Evolutionary conservation across 306 rosid genomes (phyloP), one percentile per base, ranked within the genome.

Genomic region (Casuarina equisetifolia): DNA sequence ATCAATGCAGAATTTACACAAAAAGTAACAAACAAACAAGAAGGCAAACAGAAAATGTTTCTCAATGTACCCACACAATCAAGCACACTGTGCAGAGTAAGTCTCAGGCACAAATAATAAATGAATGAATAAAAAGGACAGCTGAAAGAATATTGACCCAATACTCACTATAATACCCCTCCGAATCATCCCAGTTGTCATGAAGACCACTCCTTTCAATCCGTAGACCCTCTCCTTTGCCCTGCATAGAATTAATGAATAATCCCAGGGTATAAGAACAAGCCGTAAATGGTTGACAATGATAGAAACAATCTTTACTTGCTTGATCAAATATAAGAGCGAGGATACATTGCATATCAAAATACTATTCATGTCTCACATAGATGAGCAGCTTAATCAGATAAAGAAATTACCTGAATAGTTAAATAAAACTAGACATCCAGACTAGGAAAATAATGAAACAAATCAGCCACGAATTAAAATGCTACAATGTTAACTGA

Each of bases 181-280:
- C 99, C 50, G 98, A 96, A 87, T 93, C 99, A 62, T 96, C 99
- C 99, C 99, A 96, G 81, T 96, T 96, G 83, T 96, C 99, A 81
- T 82, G 90, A 76, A 91, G 89, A 80, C 96, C 93, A 84, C 84
- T 90, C 86, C 88, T 96, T 77, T 96, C 99, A 81, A 96, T 74
- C 64, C 71, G 86, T 71, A 92, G 68, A 67, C 87, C 91, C 77
- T 92, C 94, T 32, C 88, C 94, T 84, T 87, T 92, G 2, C 96
- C 96, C 99, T 96, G 87, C 79, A 78, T 72, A 73, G 62, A 16
- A 12, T 9, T 46, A 70, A 32, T 39, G 32, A 2, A 25, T 25
- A 44, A 70, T 12, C 71, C 8, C 42, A 66, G 36, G 0, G 0
- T 66, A 12, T 5, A 63, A 63, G 16, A 2, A 15, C 5, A 4